Base-by-base conservation (phyloP, 306 rosid species). In the Nissolia schottii region DNA sequence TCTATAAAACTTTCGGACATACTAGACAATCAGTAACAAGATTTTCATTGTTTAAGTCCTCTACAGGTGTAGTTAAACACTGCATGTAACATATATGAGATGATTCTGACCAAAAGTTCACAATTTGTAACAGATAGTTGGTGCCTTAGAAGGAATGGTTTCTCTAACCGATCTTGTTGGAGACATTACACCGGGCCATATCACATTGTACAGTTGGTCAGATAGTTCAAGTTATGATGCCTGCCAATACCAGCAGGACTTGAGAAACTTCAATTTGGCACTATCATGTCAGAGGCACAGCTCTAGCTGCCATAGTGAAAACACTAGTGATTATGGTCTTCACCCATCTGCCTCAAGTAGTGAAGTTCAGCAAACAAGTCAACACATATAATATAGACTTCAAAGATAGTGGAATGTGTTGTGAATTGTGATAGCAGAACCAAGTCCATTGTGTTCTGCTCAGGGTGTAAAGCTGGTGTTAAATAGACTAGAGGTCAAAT, bases 101-200 rank as follows among this genome's bases (percentile, higher is more conserved):
- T 25, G 24, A 22, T 6, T 24, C 43, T 25, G 25, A 73, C 13
- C 18, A 10, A 25, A 34, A 19, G 65, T 58, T 32, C 24, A 48
- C 14, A 34, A 46, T 13, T 79, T 50, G 24, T 24, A 28, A 73
- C 81, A 82, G 87, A 64, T 82, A 31, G 89, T 67, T 73, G 82
- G 83, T n/a, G 79, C 85, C 20, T 75, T 87, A 73, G 89, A 84
- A 75, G 87, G 89, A 65, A 59, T 71, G 43, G 35, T 84, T 74
- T 82, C 89, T 20, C 77, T 75, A 8, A 37, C 48, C 15, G 79
- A 82, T 63, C 80, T 82, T 77, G 74, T 25, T 15, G 67, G 78
- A 56, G 83, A 73, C 46, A 50, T 46, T 56, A 70, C 25, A 37
- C 74, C 71, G 1, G 75, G 71, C 55, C 71, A 61, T 57, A 75